Conservation (phyloP, 805 yeast species). For the Yamadazyma tumulicola region DNA sequence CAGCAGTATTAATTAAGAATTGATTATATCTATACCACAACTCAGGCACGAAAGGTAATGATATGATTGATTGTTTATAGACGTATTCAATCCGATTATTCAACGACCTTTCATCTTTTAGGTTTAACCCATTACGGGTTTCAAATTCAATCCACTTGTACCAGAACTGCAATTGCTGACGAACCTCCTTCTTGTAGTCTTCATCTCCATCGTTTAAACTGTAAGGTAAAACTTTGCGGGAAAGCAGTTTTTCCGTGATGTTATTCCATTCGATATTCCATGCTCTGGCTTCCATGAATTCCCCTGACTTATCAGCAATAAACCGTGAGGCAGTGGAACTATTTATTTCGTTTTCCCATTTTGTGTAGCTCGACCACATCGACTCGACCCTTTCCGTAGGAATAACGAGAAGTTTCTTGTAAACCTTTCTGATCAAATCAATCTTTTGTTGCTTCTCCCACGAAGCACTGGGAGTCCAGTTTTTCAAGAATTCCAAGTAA, state of each 20-base stretch:
- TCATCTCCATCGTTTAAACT: conserved; percentile 17
- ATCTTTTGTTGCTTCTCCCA: conserved; percentile 84
- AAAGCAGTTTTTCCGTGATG: conserved; percentile 47
- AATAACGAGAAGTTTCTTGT: conserved; percentile 63
- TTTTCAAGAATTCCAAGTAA: conserved; percentile 71
- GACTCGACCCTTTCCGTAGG: conserved; percentile 75
- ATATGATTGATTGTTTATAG: conserved; percentile 64
- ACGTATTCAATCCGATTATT: conserved; percentile 63
- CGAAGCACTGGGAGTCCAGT: conserved; percentile 72
- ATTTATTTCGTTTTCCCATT: conserved; percentile 78
- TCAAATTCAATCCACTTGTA: conserved; percentile 79
- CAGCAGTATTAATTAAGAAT: conserved; percentile 34
- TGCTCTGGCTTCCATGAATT: conserved; percentile 84
- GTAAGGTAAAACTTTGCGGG: conserved; percentile 34
- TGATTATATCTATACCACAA: conserved; percentile 66
- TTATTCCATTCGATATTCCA: conserved; percentile 68
- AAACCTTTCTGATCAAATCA: conserved; percentile 71
- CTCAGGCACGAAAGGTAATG: conserved; percentile 64
- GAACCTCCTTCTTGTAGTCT: conserved; percentile 15
- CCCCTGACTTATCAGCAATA: conserved; percentile 76
- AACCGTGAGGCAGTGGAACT: conserved; percentile 78
- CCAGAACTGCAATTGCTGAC: conserved; percentile 57
- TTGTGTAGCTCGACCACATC: conserved; percentile 76
- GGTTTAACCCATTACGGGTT: conserved; percentile 60
- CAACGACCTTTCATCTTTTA: conserved; percentile 45